Conservation (phyloP, 1,284 basidiomycete genomes). For the Retiboletus flavoniger region DNA sequence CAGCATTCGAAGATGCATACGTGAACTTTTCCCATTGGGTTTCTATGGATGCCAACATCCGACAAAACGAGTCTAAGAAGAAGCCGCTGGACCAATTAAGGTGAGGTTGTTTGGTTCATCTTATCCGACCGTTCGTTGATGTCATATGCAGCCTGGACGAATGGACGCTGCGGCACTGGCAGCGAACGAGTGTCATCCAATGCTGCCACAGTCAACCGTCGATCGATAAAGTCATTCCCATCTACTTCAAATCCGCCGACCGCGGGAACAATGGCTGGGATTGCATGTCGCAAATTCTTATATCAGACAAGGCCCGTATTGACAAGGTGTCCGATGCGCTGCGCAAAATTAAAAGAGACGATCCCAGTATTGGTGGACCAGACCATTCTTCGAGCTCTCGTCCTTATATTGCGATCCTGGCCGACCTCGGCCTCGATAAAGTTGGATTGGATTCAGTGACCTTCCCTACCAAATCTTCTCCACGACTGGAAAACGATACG, state of each 20-base stretch:
- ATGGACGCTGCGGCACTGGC: neutral
- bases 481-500: neutral
- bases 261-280: neutral
- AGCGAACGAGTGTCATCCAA: neutral
- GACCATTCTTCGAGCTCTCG: neutral
- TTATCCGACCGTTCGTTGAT: neutral
- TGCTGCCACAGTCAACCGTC: neutral
- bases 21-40: neutral
- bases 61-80: neutral
- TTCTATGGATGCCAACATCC: neutral
- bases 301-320: neutral
- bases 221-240: neutral
- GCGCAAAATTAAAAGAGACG: neutral
- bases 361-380: neutral
- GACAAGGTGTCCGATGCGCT: neutral
- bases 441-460: neutral
- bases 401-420: neutral
- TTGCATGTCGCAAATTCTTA: slow-evolving; percentile 1
- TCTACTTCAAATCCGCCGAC: neutral
- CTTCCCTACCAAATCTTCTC: neutral
- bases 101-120: neutral
- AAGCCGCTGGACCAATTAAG: neutral
- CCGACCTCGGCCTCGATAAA: neutral
- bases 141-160: neutral
- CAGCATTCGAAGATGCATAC: neutral